Evolutionary conservation across 2,329 filamentous ascomycete genomes (phyloP).

Genomic region (Malbranchea zuffiana): DNA sequence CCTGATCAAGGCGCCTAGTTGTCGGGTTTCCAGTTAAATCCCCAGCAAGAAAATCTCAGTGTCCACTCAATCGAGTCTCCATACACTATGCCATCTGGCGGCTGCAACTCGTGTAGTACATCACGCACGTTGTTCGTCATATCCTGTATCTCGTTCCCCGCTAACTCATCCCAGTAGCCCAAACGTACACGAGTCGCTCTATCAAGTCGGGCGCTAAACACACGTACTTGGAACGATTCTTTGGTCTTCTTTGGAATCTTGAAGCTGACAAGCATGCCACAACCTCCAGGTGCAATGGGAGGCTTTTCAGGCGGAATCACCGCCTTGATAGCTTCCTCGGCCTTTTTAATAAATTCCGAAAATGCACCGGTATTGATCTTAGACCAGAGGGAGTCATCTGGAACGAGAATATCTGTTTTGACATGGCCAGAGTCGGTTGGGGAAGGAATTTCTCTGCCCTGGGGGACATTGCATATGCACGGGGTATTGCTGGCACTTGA

Average conservation of each 20-base stretch:
- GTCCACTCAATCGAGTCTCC: background rate
- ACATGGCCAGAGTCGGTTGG: conserved; percentile 1
- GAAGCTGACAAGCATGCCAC: conserved; percentile 1
- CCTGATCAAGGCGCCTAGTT: background rate
- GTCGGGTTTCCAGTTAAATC: background rate
- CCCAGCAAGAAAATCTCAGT: background rate
- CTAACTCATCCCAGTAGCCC: background rate
- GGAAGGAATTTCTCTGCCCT: background rate
- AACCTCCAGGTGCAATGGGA: conserved; percentile 1
- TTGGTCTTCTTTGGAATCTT: background rate
- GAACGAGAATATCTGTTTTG: background rate
- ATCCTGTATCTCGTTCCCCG: background rate
- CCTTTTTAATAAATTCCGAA: background rate
- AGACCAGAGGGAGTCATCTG: background rate
- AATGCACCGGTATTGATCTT: background rate
- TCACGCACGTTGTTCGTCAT: background rate
- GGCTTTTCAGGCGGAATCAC: conserved; percentile 1
- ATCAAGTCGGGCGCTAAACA: background rate
- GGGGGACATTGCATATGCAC: background rate
- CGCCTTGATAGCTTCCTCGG: background rate
- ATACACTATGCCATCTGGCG: conserved; percentile 1
- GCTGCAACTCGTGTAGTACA: background rate
- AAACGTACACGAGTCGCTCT: background rate
- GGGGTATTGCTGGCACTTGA: background rate
- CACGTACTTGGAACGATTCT: background rate